A percentile compares a stretch with the other conserved stretches of the same genome.
Evolutionary conservation across 129 eudicot genomes (phyloP).

Genomic region (Artemisia tridentata): DNA sequence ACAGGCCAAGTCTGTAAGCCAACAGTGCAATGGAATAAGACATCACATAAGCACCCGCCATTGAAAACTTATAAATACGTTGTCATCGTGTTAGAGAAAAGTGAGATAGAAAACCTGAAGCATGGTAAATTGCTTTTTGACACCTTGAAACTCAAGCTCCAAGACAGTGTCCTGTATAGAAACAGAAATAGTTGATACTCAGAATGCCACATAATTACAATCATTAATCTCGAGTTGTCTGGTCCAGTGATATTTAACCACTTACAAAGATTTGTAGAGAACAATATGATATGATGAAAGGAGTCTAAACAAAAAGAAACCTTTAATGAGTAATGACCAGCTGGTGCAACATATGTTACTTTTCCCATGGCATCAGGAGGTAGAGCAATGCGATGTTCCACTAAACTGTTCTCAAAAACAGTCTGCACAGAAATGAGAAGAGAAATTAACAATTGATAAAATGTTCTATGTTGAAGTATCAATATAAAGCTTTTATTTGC

Average conservation of each 20-base stretch:
- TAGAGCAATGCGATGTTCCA: slow-evolving; percentile 83
- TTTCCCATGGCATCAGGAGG: slow-evolving; percentile 99
- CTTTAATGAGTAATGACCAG: slow-evolving; percentile 96
- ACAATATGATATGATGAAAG: not conserved
- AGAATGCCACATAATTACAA: not conserved
- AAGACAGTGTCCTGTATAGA: slow-evolving; percentile 81
- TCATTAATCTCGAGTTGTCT: not conserved
- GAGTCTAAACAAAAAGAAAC: slow-evolving; percentile 32
- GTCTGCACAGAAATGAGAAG: slow-evolving; percentile 46
- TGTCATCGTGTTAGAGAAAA: not conserved
- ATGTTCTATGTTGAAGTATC: too few relatives aligned
- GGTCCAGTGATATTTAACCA: not conserved
- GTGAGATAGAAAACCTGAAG: slow-evolving; percentile 67
- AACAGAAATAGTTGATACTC: slow-evolving; percentile 1
- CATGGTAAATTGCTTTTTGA: slow-evolving; percentile 87
- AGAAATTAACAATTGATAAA: not conserved
- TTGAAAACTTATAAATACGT: not conserved
- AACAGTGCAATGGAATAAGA: slow-evolving; percentile 10
- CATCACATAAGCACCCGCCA: not conserved
- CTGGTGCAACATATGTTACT: slow-evolving; percentile 86
- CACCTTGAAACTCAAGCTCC: slow-evolving; percentile 99
- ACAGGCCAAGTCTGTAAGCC: slow-evolving; percentile 87
- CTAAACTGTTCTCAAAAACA: slow-evolving; percentile 83
- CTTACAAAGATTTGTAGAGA: too few relatives aligned
- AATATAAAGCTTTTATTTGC: too few relatives aligned